Evolutionary conservation across 805 yeast species (phyloP).

Genomic region (Vanderwaltozyma verrucispora): DNA sequence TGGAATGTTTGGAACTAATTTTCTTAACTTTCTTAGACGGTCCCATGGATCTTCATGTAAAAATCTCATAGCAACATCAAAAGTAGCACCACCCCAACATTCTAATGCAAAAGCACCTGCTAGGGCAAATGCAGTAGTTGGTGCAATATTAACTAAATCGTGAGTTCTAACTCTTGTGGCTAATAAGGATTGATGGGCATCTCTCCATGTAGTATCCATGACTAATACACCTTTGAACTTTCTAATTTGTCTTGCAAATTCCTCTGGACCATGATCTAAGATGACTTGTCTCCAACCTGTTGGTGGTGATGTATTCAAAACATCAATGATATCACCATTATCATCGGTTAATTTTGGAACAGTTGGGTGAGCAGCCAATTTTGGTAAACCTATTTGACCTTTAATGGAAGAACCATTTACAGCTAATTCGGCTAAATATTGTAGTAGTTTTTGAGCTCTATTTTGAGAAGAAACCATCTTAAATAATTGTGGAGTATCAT

Average conservation of each 20-base stretch:
- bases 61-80: constrained; percentile 96
- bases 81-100: constrained; percentile 99
- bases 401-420: constrained; percentile 92
- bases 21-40: constrained; percentile 75
- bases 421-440: constrained; percentile 81
- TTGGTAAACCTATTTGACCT: constrained; percentile 91
- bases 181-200: constrained; percentile 94
- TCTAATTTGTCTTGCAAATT: constrained; percentile 79
- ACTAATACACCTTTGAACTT: constrained; percentile 71
- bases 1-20: constrained; percentile 90
- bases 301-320: constrained; percentile 42
- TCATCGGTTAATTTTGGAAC: constrained; percentile 61
- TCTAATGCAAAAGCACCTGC: constrained; percentile 90
- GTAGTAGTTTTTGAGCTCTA: constrained; percentile 87
- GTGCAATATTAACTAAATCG: constrained; percentile 84
- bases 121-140: constrained; percentile 81
- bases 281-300: constrained; percentile 88
- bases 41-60: constrained; percentile 98
- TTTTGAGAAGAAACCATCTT: constrained; percentile 89
- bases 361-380: constrained; percentile 59
- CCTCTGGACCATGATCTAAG: constrained; percentile 74
- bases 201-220: constrained; percentile 99
- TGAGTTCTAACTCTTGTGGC: constrained; percentile 95
- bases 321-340: constrained; percentile 49
- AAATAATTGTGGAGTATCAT: constrained; percentile 91